These are phyloP conservation scores for Sporothrix pallida DNA, from an alignment of 2,329 filamentous ascomycete genomes.

Conservation along the genomic window DNA sequence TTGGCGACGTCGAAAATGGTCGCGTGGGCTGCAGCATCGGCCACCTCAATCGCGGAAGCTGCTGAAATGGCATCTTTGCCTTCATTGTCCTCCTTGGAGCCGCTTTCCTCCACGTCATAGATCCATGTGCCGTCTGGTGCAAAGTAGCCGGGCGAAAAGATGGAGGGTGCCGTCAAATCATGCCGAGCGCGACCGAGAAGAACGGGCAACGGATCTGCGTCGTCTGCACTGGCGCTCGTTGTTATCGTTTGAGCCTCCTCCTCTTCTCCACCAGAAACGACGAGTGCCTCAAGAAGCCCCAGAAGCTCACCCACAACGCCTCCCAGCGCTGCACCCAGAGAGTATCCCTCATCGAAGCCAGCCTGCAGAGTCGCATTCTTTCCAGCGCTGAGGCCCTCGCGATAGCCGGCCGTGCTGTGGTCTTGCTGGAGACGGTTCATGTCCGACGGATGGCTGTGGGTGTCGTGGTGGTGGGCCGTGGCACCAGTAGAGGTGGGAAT, in stretches of 20 bases:
- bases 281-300: slow-evolving; percentile 77
- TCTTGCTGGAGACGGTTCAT: slow-evolving; percentile 74
- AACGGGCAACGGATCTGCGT: slow-evolving; percentile 4
- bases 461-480: background rate
- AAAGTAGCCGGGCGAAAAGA: slow-evolving; percentile 73
- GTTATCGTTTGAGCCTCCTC: slow-evolving; percentile 38
- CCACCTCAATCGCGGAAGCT: slow-evolving; percentile 41
- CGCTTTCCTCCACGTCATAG: slow-evolving; percentile 58
- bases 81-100: slow-evolving; percentile 46
- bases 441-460: slow-evolving; percentile 60
- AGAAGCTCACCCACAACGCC: slow-evolving; percentile 74
- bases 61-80: background rate
- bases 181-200: slow-evolving; percentile 58
- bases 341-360: slow-evolving; percentile 91
- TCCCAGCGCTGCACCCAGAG: slow-evolving; percentile 81
- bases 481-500: background rate
- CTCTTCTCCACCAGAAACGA: slow-evolving; percentile 49
- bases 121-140: slow-evolving; percentile 73
- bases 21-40: slow-evolving; percentile 42
- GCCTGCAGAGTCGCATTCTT: slow-evolving; percentile 79
- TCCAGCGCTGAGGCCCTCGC: slow-evolving; percentile 79
- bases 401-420: slow-evolving; percentile 85
- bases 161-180: slow-evolving; percentile 64
- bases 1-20: slow-evolving; percentile 67
- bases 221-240: slow-evolving; percentile 37